phyloP scores from a whole-genome alignment of 2,329 filamentous ascomycete species.

The Penicillium verrucosum region DNA sequence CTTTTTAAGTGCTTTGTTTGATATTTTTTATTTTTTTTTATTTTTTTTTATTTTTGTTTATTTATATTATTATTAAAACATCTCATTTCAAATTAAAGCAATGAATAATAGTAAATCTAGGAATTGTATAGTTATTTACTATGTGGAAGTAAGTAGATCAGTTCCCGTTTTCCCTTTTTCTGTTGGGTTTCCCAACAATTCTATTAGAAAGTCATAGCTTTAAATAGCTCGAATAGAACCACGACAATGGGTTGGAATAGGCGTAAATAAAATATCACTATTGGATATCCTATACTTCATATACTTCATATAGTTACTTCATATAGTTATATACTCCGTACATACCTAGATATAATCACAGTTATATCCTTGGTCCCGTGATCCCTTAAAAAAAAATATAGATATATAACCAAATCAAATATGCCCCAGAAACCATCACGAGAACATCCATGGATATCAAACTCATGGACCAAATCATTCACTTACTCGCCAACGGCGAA shows the following conservation, averaged over 20 bases:
- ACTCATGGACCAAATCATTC: slow-evolving; percentile 20
- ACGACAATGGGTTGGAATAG: not conserved
- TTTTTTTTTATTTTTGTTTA: not conserved
- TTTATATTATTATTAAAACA: not conserved
- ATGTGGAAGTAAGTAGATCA: slow-evolving; percentile 11
- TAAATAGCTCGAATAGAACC: not conserved
- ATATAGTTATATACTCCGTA: no score
- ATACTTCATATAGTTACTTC: not conserved
- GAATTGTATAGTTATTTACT: not conserved
- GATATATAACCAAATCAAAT: not conserved
- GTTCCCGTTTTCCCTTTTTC: slow-evolving; percentile 18
- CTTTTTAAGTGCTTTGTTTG: not conserved
- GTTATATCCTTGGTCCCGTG: slow-evolving; percentile 12
- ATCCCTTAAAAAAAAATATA: slow-evolving; percentile 1
- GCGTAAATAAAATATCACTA: not conserved
- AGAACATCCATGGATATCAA: not conserved
- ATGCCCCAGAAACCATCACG: not conserved
- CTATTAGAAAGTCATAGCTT: not conserved
- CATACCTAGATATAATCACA: not conserved
- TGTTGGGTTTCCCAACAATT: slow-evolving; percentile 32
- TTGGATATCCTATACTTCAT: not conserved
- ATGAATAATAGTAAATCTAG: not conserved
- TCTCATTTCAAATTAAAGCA: not conserved
- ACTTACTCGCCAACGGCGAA: slow-evolving; percentile 42
- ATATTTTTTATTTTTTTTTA: not conserved